Percentiles rank a stretch among this genome's conserved stretches.
These are phyloP conservation scores for Fusarium mangiferae DNA, from an alignment of 2,329 filamentous ascomycete species.

Conservation along the genomic window DNA sequence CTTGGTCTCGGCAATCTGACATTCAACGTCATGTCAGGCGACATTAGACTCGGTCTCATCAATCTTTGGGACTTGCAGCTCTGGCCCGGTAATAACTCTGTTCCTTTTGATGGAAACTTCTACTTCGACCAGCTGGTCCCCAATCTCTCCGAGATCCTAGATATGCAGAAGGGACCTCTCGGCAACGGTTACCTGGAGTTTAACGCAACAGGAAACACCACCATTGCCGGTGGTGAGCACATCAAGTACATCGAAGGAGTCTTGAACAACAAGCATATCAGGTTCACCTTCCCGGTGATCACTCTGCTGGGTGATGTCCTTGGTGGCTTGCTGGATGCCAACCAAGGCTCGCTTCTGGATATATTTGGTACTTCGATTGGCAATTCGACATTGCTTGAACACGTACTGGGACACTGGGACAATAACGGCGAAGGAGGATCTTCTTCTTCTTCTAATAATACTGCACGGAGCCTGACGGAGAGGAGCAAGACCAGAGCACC, in stretches of 20 bases:
- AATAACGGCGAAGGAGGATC: not conserved
- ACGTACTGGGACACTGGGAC: slow-evolving; percentile 51
- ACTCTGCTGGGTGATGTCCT: slow-evolving; percentile 52
- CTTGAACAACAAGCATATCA: slow-evolving; percentile 52
- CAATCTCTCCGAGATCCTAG: slow-evolving; percentile 55
- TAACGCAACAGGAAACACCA: slow-evolving; percentile 54
- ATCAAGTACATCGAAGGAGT: slow-evolving; percentile 58
- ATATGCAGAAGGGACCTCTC: slow-evolving; percentile 51
- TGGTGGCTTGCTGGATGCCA: slow-evolving; percentile 48
- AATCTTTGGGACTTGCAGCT: slow-evolving; percentile 53
- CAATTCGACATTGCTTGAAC: slow-evolving; percentile 53
- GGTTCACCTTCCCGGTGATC: slow-evolving; percentile 51
- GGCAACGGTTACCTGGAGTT: slow-evolving; percentile 54
- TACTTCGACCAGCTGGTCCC: slow-evolving; percentile 53
- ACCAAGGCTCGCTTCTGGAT: slow-evolving; percentile 45
- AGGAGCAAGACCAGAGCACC: not conserved
- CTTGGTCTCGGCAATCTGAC: slow-evolving; percentile 59
- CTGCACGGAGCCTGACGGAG: not conserved
- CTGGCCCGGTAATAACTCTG: slow-evolving; percentile 55
- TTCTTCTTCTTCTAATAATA: not conserved
- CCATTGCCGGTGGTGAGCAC: slow-evolving; percentile 54
- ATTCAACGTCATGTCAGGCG: slow-evolving; percentile 54
- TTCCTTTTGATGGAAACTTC: slow-evolving; percentile 54
- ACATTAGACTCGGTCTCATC: slow-evolving; percentile 53
- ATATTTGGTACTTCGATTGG: slow-evolving; percentile 52